phyloP scores from a whole-genome alignment of 192 early-diverging fungal species.

The Backusella tarrabulga region DNA sequence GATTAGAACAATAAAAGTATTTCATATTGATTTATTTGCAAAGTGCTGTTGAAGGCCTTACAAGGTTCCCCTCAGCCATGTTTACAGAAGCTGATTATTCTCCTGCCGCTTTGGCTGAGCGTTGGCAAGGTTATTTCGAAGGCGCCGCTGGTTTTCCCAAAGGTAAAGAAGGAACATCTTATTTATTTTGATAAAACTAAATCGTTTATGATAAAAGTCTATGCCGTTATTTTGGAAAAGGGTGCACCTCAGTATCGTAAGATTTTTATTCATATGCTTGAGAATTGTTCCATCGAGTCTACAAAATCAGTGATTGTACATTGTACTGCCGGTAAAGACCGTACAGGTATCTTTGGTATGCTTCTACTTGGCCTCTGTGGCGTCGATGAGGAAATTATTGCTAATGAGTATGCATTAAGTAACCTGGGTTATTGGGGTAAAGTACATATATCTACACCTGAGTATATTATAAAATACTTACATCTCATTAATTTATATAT shows the following conservation, averaged over 20 bases:
- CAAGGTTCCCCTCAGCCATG: constrained; percentile 45
- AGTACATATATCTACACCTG: not conserved
- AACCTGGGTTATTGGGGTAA: constrained; percentile 43
- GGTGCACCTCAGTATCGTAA: constrained; percentile 37
- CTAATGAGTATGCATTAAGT: constrained; percentile 64
- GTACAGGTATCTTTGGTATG: constrained; percentile 62
- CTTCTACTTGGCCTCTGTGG: constrained; percentile 58
- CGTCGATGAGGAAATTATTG: constrained; percentile 66
- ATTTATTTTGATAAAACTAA: not conserved
- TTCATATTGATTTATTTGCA: not conserved
- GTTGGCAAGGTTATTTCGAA: constrained; percentile 56
- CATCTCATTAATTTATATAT: not conserved
- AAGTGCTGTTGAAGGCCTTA: constrained; percentile 39
- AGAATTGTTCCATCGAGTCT: constrained; percentile 28
- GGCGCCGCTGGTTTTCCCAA: constrained; percentile 51
- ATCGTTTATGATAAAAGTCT: constrained; percentile 21
- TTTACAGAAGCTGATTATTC: constrained; percentile 56
- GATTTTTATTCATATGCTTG: constrained; percentile 48
- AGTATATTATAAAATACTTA: not conserved
- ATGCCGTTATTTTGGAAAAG: constrained; percentile 47
- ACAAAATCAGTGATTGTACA: constrained; percentile 57
- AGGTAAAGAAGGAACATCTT: constrained; percentile 1
- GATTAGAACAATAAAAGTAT: not conserved
- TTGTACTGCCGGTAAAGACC: constrained; percentile 72
- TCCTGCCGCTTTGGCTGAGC: constrained; percentile 49